Percentiles rank a stretch among this genome's conserved stretches.
These are phyloP conservation scores for Nicotiana otophora DNA, from an alignment of 257 asterid genomes.

Conservation along the genomic window DNA sequence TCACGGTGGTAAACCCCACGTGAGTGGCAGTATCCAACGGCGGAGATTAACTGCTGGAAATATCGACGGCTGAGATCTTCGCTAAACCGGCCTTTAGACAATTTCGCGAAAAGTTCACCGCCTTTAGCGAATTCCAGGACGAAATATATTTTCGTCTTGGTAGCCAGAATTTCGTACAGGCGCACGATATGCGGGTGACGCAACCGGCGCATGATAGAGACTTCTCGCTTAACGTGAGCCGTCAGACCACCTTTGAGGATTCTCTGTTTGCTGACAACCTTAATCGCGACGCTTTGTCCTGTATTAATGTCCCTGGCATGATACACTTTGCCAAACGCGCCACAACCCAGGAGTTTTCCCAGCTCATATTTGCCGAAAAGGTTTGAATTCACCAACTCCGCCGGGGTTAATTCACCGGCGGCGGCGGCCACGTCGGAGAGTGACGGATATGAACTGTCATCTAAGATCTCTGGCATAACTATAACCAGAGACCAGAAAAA, in stretches of 20 bases:
- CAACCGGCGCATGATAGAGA: slow-evolving; percentile 62
- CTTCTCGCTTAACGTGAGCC: slow-evolving; percentile 52
- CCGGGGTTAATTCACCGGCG: neutral
- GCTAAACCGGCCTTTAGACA: slow-evolving; percentile 57
- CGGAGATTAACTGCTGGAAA: slow-evolving; percentile 69
- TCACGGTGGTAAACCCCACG: slow-evolving; percentile 87
- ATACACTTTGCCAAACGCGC: slow-evolving; percentile 80
- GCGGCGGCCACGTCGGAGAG: neutral
- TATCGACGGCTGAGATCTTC: slow-evolving; percentile 80
- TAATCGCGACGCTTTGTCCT: slow-evolving; percentile 63
- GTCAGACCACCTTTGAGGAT: slow-evolving; percentile 38
- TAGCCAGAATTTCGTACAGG: slow-evolving; percentile 66
- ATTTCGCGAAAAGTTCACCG: slow-evolving; percentile 62
- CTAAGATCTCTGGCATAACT: neutral
- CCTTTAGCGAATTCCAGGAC: slow-evolving; percentile 77
- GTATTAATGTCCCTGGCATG: slow-evolving; percentile 47
- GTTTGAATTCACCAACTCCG: neutral
- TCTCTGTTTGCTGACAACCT: slow-evolving; percentile 54
- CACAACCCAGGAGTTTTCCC: slow-evolving; percentile 63
- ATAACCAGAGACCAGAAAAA: neutral
- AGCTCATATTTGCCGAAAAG: slow-evolving; percentile 58
- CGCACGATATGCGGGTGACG: slow-evolving; percentile 74
- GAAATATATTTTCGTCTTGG: slow-evolving; percentile 58
- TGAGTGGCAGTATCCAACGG: slow-evolving; percentile 67
- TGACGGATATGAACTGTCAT: neutral